phyloP scores from a whole-genome alignment of 1,284 basidiomycete genomes.

The Ganoderma meredithae region DNA sequence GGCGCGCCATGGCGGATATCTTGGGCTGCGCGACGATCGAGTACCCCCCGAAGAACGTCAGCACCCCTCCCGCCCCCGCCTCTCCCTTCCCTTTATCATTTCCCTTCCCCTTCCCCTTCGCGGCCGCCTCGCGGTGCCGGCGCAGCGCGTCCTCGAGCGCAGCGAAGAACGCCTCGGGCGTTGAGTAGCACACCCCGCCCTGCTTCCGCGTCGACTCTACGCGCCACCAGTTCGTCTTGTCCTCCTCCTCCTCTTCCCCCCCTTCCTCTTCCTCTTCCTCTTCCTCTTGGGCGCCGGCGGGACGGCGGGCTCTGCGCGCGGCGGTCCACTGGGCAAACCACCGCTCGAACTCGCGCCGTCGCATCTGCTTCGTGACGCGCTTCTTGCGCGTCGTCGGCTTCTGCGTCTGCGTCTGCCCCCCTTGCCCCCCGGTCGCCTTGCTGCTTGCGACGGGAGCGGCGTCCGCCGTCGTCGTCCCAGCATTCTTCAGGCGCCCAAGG shows the following conservation, averaged over 20 bases:
- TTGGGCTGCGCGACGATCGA: slow-evolving; percentile 28
- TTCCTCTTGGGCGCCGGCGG: too few species aligned
- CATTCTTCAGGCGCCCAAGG: neutral
- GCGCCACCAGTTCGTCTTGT: slow-evolving; percentile 15
- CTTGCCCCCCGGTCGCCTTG: too few species aligned
- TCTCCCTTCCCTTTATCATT: neutral
- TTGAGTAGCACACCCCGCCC: slow-evolving; percentile 24
- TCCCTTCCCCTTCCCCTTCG: neutral
- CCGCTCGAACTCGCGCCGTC: slow-evolving; percentile 17
- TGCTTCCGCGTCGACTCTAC: slow-evolving; percentile 4
- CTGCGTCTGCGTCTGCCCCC: too few species aligned
- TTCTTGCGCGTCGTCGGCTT: slow-evolving; percentile 3
- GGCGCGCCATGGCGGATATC: slow-evolving; percentile 9
- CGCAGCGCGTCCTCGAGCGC: slow-evolving; percentile 9
- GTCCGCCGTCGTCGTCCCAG: too few species aligned
- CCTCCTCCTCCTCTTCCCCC: neutral
- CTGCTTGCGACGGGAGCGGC: too few species aligned
- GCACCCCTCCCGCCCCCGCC: neutral
- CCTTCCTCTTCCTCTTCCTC: neutral
- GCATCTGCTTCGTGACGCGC: slow-evolving; percentile 18
- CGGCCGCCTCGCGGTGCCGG: neutral
- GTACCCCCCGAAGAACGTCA: slow-evolving; percentile 25
- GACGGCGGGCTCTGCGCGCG: neutral
- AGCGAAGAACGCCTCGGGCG: slow-evolving; percentile 19
- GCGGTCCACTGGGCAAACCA: slow-evolving; percentile 22